Evolutionary conservation across 75 land plant species (phyloP).

Genomic region (Cunninghamia lanceolata): DNA sequence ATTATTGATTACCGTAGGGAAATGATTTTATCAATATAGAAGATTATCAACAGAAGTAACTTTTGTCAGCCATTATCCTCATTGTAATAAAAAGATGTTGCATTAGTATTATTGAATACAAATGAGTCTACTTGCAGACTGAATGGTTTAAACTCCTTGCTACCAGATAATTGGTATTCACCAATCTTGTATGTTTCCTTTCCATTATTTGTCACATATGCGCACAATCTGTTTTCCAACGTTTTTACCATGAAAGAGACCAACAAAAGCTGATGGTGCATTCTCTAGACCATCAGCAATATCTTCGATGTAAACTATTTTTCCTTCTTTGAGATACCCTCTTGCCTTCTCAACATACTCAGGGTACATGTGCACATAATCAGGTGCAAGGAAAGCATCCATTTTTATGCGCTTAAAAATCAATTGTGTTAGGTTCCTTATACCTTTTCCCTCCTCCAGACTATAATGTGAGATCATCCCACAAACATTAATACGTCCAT

Average conservation of each 20-base stretch:
- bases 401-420: slow-evolving; percentile 40
- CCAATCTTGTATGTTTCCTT: background rate
- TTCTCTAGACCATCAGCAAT: slow-evolving; percentile 49
- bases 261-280: slow-evolving; percentile 53
- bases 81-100: background rate
- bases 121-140: too few relatives aligned
- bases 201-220: slow-evolving; percentile 27
- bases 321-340: slow-evolving; percentile 38
- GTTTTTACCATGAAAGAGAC: slow-evolving; percentile 50
- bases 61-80: background rate
- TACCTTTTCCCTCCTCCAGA: slow-evolving; percentile 31
- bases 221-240: slow-evolving; percentile 57
- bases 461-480: slow-evolving; percentile 63
- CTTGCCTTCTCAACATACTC: slow-evolving; percentile 29
- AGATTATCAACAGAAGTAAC: background rate
- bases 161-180: background rate
- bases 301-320: slow-evolving; percentile 43
- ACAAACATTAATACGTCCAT: slow-evolving; percentile 41
- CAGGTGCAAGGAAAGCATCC: slow-evolving; percentile 44
- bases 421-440: slow-evolving; percentile 35
- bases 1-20: background rate
- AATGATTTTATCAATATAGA: background rate
- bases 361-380: slow-evolving; percentile 21
- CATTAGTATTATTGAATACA: background rate
- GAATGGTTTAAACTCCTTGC: background rate